Evolutionary conservation across 1,284 basidiomycete species (phyloP), one percentile per base, ranked within the genome.

Genomic region (Pascua guehoae): DNA sequence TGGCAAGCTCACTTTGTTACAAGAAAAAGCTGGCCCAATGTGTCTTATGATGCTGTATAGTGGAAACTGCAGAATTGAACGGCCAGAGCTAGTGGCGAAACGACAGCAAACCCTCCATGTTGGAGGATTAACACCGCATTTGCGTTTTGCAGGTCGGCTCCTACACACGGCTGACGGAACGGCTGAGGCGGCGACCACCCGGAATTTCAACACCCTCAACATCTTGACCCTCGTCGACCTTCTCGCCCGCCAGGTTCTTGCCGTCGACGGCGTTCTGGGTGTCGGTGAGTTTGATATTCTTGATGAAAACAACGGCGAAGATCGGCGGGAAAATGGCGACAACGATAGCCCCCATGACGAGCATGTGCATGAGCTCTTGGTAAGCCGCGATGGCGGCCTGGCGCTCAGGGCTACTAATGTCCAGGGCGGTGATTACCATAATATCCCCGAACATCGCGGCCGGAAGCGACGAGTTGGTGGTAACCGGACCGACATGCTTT

Each of bases 361-460:
- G 66, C 12, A 63, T 62, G 61, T 67, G 71, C 76, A 76, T 77
- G 65, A 74, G 69, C 44, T 60, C 52, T 45, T 74, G 70, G 63
- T 78, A 78, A 12, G 77, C 76, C 11, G 54, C 59, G 55, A 86
- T 85, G 38, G 83, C 84, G 54, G 85, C 85, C 54, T 82, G 76
- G 24, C 85, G 80, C 43, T 84, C 78, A 8, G 84, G 83, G 61
- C 83, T 77, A 37, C 81, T 81, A 15, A 79, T 75, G 2, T 81
- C 79, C 60, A 80, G 80, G 38, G 71, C 56, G 15, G 79, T 76
- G 39, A 81, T 82, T 48, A 71, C 67, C 14, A 74, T 78, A 65
- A 86, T 82, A n/a, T 79, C 81, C 3, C 82, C 82, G 63, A 81
- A 86, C 1, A 85, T 80, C 50, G 74, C 69, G 37, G 64, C 64